phyloP scores from a whole-genome alignment of 176 grass and related monocot species.

The Alloteropsis semialata region DNA sequence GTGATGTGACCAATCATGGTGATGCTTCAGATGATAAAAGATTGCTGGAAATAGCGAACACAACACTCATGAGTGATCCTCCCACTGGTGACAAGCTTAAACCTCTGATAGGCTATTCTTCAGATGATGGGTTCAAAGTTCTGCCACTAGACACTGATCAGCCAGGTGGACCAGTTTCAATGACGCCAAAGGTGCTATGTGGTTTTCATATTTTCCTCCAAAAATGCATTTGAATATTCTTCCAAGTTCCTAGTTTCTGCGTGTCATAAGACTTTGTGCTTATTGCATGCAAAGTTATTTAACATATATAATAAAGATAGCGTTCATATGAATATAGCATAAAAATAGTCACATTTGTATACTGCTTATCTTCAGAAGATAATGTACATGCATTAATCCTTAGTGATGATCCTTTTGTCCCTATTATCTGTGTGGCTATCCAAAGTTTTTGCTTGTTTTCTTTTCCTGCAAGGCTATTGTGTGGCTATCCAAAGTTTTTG shows the following conservation, averaged over 20 bases:
- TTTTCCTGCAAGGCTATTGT: neutral
- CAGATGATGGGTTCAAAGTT: slow-evolving; percentile 27
- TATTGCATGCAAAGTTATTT: slow-evolving; percentile 1
- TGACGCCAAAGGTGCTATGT: slow-evolving; percentile 38
- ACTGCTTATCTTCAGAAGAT: neutral
- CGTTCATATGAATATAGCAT: neutral
- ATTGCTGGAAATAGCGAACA: slow-evolving; percentile 44
- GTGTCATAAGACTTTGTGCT: neutral
- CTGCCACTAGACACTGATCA: slow-evolving; percentile 35
- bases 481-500: neutral
- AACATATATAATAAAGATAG: neutral
- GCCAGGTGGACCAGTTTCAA: slow-evolving; percentile 20
- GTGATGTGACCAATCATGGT: slow-evolving; percentile 27
- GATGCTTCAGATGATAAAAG: slow-evolving; percentile 33
- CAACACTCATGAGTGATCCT: slow-evolving; percentile 38
- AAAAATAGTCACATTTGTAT: neutral
- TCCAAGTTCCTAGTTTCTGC: slow-evolving; percentile 3
- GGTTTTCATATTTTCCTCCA: neutral
- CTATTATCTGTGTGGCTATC: neutral
- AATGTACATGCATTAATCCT: neutral
- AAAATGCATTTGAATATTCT: slow-evolving; percentile 1
- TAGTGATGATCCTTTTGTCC: neutral
- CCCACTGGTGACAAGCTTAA: slow-evolving; percentile 22
- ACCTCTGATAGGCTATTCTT: slow-evolving; percentile 46
- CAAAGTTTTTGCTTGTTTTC: neutral